These are phyloP conservation scores for Mariannaea sp. DNA, from an alignment of 2,329 filamentous ascomycete genomes.

Conservation along the genomic window DNA sequence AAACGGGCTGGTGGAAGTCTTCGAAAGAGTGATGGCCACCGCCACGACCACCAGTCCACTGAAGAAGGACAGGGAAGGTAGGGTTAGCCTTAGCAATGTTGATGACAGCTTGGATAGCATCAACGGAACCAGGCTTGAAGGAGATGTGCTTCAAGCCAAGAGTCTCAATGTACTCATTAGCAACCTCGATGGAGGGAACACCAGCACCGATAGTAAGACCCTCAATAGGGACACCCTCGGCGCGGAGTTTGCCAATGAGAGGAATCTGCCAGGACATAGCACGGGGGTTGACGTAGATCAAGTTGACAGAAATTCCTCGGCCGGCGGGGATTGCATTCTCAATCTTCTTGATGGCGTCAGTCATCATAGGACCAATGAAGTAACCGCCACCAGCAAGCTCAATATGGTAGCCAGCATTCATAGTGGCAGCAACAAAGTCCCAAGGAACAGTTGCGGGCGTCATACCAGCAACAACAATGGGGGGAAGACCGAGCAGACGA, in stretches of 20 bases:
- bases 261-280: slow-evolving; percentile 95
- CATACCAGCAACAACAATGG: slow-evolving; percentile 92
- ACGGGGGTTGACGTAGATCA: slow-evolving; percentile 88
- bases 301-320: slow-evolving; percentile 84
- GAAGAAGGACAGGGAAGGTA: slow-evolving; percentile 86
- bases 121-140: slow-evolving; percentile 90
- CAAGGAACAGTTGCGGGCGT: slow-evolving; percentile 86
- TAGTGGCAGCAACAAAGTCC: slow-evolving; percentile 90
- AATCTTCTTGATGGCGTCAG: slow-evolving; percentile 80
- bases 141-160: slow-evolving; percentile 90
- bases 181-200: slow-evolving; percentile 91
- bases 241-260: slow-evolving; percentile 75
- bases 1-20: slow-evolving; percentile 90
- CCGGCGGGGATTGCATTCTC: slow-evolving; percentile 82
- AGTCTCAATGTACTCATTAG: slow-evolving; percentile 91
- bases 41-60: slow-evolving; percentile 94
- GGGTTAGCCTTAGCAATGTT: slow-evolving; percentile 96
- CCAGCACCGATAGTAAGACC: slow-evolving; percentile 91
- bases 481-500: slow-evolving; percentile 80
- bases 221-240: slow-evolving; percentile 88
- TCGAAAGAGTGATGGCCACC: slow-evolving; percentile 95
- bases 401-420: slow-evolving; percentile 94
- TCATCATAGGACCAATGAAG: slow-evolving; percentile 82
- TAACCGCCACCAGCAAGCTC: slow-evolving; percentile 90
- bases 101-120: slow-evolving; percentile 86